Base-by-base conservation (phyloP, 1,284 basidiomycete species). In the Ganoderma resinaceum region DNA sequence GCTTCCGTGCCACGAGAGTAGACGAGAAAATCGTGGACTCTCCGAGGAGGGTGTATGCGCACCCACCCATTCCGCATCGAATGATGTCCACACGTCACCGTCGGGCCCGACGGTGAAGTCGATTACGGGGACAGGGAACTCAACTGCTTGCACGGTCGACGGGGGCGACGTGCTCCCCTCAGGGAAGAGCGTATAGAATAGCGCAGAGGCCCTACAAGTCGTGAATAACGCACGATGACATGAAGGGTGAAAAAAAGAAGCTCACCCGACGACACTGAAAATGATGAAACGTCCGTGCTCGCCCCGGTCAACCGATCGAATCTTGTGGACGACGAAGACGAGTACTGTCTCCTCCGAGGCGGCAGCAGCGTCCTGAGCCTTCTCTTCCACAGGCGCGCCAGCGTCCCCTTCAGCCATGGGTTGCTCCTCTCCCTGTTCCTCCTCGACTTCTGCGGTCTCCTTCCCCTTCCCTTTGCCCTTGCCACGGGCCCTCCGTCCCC, bases 221-320 rank as follows among this genome's bases (percentile, higher is more conserved):
- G n/a, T 57, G 7, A 57, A 31, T 18, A 35, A 57, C 7, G 12
- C 29, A 29, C 2, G 16, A 4, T 2, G 12, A 4, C 23, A n/a
- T n/a, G 33, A 23, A 46, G 9, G 20, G 6, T 14, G 55, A 35
- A 4, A 23, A 12, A 35, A 37, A 23, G 35, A 31, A 31, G 76
- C 87, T 64, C 73, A 94, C 93, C 93, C 92, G 66, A 91, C 82
- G 6, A 83, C 89, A 65, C 82, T 90, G 76, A 94, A 94, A 4
- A 93, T 68, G 11, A 93, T 73, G 55, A 83, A 79, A n/a, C 77
- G 78, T 31, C 79, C 79, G 9, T 75, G 40, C 68, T 75, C 52
- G 73, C 66, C 66, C 65, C 80, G 75, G 8, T 82, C 74, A 2
- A 85, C 70, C 1, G 85, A 84, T 12, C 79, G 82, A 49, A 92